Evolutionary conservation across 2,329 filamentous ascomycete genomes (phyloP), one percentile per base, ranked within the genome.

Genomic region (Colletotrichum sp.): DNA sequence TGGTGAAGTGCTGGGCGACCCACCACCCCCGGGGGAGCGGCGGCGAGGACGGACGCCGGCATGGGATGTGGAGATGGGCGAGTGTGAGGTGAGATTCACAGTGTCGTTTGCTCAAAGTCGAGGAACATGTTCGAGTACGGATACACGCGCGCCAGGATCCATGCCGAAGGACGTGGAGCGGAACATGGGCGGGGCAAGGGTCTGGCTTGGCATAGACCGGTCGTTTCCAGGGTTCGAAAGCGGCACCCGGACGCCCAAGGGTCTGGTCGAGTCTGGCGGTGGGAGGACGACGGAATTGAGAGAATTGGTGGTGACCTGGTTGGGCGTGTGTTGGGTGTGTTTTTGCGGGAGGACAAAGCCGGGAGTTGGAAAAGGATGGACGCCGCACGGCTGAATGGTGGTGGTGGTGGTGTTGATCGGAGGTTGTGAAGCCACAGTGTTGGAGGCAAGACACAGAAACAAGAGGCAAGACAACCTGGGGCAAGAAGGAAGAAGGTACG

Each of bases 221-320:
- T 48, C 69, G 68, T 16, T 57, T 74, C 66, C 61, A 61, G 66
- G 72, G 72, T 36, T 71, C 67, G 67, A 72, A 66, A 52, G 52
- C 43, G 52, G 61, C 16, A 32, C 67, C 60, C 21, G 38, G 36
- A 34, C 26, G 26, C 26, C 16, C 32, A 58, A 36, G 55, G 52
- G 71, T 68, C 65, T 75, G 16, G 64, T 67, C n/a, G 26, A 30
- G 61, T 72, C 55, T 66, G 21, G 60, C 52, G 60, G 32, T 66
- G 67, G 72, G 26, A 71, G 28, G 58, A 52, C 43, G 16, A 8
- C 26, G 15, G 30, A 68, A 48, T 12, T 26, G 26, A 32, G 32
- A 48, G 34, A 10, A 28, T 5, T 61, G 5, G 32, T 24, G 24
- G 21, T 24, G 32, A 24, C 7, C n/a, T 12, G 26, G 6, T 60